Base-by-base conservation (phyloP, 441 rosid genomes). In the Melastoma candidum region DNA sequence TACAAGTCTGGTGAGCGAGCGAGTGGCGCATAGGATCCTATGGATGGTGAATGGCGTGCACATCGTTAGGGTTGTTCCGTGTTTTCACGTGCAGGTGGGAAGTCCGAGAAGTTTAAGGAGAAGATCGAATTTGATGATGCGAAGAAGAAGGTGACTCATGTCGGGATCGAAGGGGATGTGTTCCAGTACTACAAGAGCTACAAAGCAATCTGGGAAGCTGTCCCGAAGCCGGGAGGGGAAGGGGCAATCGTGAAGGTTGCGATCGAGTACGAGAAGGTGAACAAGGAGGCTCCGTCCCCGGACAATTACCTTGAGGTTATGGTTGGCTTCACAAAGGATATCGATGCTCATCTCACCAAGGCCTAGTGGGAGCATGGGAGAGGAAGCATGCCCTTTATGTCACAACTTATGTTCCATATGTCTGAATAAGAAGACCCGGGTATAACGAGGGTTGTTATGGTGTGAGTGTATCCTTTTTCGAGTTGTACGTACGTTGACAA, bases 121-220 rank as follows among this genome's bases (percentile, higher is more conserved):
- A 29, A 29, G 36, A 29, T 29, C 7, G 36, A 29, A 6, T 29
- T 29, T 0, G 76, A 75, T 27, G 71, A 66, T 9, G 63, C 11
- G 11, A 63, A 66, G 25, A 63, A 56, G 13, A 51, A 17, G 3
- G 14, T 63, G 1, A 44, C 48, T 14, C 52, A 65, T 0, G 12
- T 12, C 24, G 71, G 71, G 3, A 7, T 57, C 3, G 76, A 68
- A 55, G 72, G 76, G 12, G 63, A 71, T 51, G 50, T 63, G 6
- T 59, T 65, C 63, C 44, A 58, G 41, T 7, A 1, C 11, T 71
- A 65, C 64, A 71, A 68, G 58, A 12, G 47, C 24, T 71, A 47
- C 54, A 63, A 47, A 11, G 59, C 63, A 0, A 45, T 43, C 11
- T 68, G 4, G 12, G 46, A 60, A 22, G 49, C 59, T 6, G 8